These are phyloP conservation scores for Neofusicoccum parvum DNA, from an alignment of 2,329 filamentous ascomycete genomes.

Conservation along the genomic window DNA sequence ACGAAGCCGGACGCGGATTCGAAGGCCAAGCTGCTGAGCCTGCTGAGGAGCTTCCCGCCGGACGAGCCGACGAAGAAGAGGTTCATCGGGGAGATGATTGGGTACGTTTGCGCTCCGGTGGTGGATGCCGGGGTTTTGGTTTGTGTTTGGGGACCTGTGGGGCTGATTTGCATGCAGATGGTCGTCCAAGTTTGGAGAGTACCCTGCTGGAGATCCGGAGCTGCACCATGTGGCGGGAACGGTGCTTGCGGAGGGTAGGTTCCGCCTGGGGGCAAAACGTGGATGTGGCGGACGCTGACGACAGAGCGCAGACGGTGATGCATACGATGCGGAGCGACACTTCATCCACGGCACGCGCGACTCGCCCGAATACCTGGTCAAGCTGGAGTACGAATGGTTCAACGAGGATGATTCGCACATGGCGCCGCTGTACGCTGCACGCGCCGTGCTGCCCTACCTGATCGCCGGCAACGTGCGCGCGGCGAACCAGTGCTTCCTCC, in stretches of 20 bases:
- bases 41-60: slow-evolving; percentile 76
- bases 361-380: slow-evolving; percentile 76
- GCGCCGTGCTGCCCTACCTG: slow-evolving; percentile 88
- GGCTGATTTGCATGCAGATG: slow-evolving; percentile 55
- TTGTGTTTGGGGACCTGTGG: background rate
- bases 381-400: slow-evolving; percentile 94
- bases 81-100: slow-evolving; percentile 83
- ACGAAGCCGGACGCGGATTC: slow-evolving; percentile 73
- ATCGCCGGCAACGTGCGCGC: slow-evolving; percentile 87
- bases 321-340: slow-evolving; percentile 91
- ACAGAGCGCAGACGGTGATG: slow-evolving; percentile 68
- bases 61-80: slow-evolving; percentile 91
- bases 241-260: slow-evolving; percentile 75
- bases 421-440: slow-evolving; percentile 81
- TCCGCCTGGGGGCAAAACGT: background rate
- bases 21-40: slow-evolving; percentile 73
- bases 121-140: background rate
- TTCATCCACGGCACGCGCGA: slow-evolving; percentile 86
- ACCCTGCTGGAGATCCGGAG: slow-evolving; percentile 89
- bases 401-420: slow-evolving; percentile 83
- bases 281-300: too few species aligned
- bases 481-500: slow-evolving; percentile 77
- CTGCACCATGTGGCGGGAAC: slow-evolving; percentile 89
- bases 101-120: slow-evolving; percentile 51
- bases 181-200: slow-evolving; percentile 83